Conservation (phyloP, 1,284 basidiomycete species). For the Papiliotrema flavescens region DNA sequence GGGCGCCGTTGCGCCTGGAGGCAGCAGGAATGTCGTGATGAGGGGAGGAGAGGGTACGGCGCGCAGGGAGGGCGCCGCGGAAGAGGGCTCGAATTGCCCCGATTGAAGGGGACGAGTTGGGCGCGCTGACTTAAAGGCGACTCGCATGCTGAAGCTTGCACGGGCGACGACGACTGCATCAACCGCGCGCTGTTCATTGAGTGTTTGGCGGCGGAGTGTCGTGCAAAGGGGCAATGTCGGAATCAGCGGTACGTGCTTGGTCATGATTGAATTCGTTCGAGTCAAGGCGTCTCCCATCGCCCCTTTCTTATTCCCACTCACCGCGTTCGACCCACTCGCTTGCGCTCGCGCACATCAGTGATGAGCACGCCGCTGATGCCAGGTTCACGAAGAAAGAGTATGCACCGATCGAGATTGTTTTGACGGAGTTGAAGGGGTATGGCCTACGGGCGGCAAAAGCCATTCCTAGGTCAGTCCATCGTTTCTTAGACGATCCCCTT, state of each 20-base stretch:
- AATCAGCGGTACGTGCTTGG: conserved; percentile 75
- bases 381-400: conserved; percentile 87
- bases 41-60: no score
- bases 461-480: conserved; percentile 63
- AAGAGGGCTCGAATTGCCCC: not conserved
- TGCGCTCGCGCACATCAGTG: not conserved
- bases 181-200: conserved; percentile 97
- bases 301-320: no score
- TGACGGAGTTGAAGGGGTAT: conserved; percentile 93
- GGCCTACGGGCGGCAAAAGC: conserved; percentile 75
- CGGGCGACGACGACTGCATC: conserved; percentile 89
- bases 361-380: conserved; percentile 6
- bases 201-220: conserved; percentile 83
- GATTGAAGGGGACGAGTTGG: not conserved
- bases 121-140: conserved; percentile 32
- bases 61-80: not conserved
- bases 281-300: no score
- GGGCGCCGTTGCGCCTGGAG: no score
- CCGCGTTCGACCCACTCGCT: no score
- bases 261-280: no score
- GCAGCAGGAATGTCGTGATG: not conserved
- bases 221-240: conserved; percentile 74
- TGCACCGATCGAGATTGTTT: conserved; percentile 81
- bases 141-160: conserved; percentile 71
- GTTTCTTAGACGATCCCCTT: no score